A percentile compares a stretch with the other conserved stretches of the same genome.
Evolutionary conservation across 129 eudicot species (phyloP).

Genomic region (Dittrichia graveolens): DNA sequence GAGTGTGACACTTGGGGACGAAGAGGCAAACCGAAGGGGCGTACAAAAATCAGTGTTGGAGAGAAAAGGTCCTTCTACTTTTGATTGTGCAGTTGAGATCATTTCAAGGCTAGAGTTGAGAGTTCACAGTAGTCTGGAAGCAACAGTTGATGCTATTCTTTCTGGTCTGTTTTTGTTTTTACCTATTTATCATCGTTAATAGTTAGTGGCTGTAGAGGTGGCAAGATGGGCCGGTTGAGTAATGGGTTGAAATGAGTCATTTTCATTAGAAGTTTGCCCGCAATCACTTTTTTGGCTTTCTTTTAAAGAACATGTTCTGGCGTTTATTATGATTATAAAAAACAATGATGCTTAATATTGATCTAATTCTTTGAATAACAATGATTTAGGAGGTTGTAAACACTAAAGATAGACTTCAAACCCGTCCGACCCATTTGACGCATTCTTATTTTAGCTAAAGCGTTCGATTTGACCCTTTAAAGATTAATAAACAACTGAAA

Average conservation of each 20-base stretch:
- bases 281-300: neutral
- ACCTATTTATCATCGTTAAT: neutral
- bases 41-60: constrained; percentile 90
- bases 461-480: too few species aligned
- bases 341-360: neutral
- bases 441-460: too few species aligned
- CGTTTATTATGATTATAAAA: neutral
- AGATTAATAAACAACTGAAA: too few species aligned
- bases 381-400: constrained; percentile 1
- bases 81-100: constrained; percentile 86
- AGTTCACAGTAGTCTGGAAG: constrained; percentile 73
- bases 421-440: neutral
- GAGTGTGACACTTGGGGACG: constrained; percentile 98
- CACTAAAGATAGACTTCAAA: neutral
- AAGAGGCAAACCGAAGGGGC: constrained; percentile 95
- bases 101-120: constrained; percentile 79
- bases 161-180: constrained; percentile 49
- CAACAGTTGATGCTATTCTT: constrained; percentile 93
- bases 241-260: neutral
- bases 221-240: neutral
- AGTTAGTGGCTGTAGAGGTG: neutral
- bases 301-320: neutral
- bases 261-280: neutral
- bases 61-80: constrained; percentile 92
- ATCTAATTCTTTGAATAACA: neutral